Conservation (phyloP, 805 yeast species). For the Ogataea glucozyma region DNA sequence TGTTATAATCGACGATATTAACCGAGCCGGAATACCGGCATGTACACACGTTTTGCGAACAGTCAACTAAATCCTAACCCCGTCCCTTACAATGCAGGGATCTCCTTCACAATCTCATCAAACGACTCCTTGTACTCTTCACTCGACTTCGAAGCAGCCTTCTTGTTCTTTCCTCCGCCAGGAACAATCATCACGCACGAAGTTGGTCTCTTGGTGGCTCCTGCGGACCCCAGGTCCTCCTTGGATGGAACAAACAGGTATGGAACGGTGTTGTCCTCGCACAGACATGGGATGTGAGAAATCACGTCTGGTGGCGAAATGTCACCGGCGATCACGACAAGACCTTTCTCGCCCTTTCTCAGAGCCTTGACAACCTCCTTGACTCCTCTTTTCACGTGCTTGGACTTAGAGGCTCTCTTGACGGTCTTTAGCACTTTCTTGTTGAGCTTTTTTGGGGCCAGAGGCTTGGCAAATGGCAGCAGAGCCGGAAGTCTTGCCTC, state of each 20-base stretch:
- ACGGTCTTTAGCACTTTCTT: conserved; percentile 94
- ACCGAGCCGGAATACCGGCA: too few relatives aligned
- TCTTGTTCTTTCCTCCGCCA: conserved; percentile 87
- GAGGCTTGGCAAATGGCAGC: conserved; percentile 89
- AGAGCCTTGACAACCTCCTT: conserved; percentile 98
- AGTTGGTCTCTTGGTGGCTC: conserved; percentile 98
- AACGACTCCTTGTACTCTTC: conserved; percentile 88
- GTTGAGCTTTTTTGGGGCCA: conserved; percentile 94
- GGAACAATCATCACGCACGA: conserved; percentile 97
- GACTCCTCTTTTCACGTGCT: conserved; percentile 98
- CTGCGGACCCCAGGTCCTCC: conserved; percentile 98
- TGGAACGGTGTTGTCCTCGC: conserved; percentile 93
- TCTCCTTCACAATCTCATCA: conserved; percentile 94
- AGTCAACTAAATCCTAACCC: conserved; percentile 1
- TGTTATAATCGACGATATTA: conserved; percentile 2
- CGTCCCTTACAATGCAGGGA: conserved; percentile 44
- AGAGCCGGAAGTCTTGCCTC: conserved; percentile 89
- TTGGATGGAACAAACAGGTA: conserved; percentile 93
- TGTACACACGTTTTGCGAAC: too few relatives aligned
- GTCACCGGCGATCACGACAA: conserved; percentile 96
- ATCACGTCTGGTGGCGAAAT: conserved; percentile 97
- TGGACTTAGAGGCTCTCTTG: conserved; percentile 96
- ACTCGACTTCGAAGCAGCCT: conserved; percentile 70
- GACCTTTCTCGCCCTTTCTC: conserved; percentile 97
- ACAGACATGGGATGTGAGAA: conserved; percentile 94